phyloP scores from a whole-genome alignment of 495 filamentous ascomycete species.

The Penicillium lagena region DNA sequence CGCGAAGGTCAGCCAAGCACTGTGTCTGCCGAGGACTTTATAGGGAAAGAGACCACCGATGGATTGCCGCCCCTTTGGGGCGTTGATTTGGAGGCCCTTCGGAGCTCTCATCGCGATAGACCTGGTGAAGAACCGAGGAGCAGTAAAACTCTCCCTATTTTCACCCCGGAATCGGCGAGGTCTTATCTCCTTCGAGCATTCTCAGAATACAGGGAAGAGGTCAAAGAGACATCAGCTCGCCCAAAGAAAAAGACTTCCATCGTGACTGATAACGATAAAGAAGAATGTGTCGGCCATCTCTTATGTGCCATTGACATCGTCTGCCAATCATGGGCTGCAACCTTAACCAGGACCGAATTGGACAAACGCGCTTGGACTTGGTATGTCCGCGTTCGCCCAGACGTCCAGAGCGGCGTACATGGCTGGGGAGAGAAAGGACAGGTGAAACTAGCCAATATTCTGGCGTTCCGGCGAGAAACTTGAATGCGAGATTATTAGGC shows the following conservation, averaged over 20 bases:
- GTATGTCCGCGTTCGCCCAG: constrained; percentile 70
- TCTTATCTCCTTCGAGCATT: constrained; percentile 35
- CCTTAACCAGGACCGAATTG: constrained; percentile 52
- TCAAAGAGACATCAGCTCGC: no score
- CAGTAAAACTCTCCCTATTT: constrained; percentile 50
- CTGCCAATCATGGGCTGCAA: constrained; percentile 61
- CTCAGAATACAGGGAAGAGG: not conserved
- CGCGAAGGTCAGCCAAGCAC: constrained; percentile 32
- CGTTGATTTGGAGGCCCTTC: constrained; percentile 65
- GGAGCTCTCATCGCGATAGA: constrained; percentile 26
- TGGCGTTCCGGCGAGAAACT: constrained; percentile 49
- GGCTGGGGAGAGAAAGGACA: constrained; percentile 79
- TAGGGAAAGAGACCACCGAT: constrained; percentile 12
- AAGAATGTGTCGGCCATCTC: constrained; percentile 58
- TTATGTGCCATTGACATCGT: constrained; percentile 62
- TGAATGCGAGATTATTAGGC: constrained; percentile 2
- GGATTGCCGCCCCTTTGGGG: constrained; percentile 60
- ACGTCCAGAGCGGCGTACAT: constrained; percentile 60
- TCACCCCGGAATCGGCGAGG: constrained; percentile 54
- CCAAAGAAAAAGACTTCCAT: constrained; percentile 10
- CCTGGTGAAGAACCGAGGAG: constrained; percentile 5
- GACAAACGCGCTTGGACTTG: constrained; percentile 72
- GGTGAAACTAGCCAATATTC: constrained; percentile 58
- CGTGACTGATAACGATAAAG: constrained; percentile 47
- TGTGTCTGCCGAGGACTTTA: constrained; percentile 5